Base-by-base conservation (phyloP, 1,284 basidiomycete species). In the Paramarasmius palmivorus region DNA sequence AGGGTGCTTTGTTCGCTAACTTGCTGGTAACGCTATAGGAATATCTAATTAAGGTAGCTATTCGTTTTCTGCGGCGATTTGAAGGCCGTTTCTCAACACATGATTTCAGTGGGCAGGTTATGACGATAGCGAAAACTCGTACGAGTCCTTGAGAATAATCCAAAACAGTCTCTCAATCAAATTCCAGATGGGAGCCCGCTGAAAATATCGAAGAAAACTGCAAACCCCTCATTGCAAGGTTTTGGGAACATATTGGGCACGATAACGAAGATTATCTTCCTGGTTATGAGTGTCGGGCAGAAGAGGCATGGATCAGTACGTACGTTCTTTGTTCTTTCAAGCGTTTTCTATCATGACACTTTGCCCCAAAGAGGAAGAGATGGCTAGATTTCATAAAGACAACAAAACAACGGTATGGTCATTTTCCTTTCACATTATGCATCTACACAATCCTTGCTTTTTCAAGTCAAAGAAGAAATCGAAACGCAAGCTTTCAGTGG, bases 61-160 rank as follows among this genome's bases (percentile, higher is more conserved):
- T 15, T 32, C 29, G 29, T 19, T 35, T 26, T 14, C 25, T 32
- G 17, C 17, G 26, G 0, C 20, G 26, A 42, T 7, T 9, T 4
- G 22, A 17, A n/a, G 10, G 7, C 25, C 12, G 20, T 25, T 22
- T 15, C 47, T 55, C 17, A 55, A 15, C 26, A 23, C 3, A 4
- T 19, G 12, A 25, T 51, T 26, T 35, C 35, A 57, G 55, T 57
- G 55, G 55, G 36, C 32, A 40, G 55, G 55, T 12, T 57, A 50
- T 34, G 50, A 48, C n/a, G 39, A 36, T 19, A 12, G 47, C 9
- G 25, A 53, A 19, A 52, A 57, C 32, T 50, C 48, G 55, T 56
- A 44, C 35, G 50, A 9, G 4, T 20, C 42, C 14, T 32, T 14
- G 22, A n/a, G 9, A 15, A 5, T 8, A 5, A 29, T 7, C 4